Percentiles rank a stretch among this genome's conserved stretches.
These are phyloP conservation scores for Comarum palustre DNA, from an alignment of 306 rosid species.

Conservation along the genomic window DNA sequence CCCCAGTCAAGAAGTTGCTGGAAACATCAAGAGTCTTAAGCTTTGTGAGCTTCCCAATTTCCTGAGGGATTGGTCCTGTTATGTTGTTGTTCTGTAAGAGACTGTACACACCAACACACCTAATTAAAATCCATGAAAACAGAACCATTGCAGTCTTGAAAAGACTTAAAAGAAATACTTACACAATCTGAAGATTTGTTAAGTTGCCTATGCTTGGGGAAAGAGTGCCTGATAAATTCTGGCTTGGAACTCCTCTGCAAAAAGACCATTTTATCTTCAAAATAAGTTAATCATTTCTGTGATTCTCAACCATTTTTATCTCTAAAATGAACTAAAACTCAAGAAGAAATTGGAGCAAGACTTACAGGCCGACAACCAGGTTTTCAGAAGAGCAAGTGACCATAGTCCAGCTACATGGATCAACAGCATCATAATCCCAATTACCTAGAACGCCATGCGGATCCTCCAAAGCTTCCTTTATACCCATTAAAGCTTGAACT, in stretches of 20 bases:
- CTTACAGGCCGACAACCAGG: constrained; percentile 85
- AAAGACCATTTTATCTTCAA: constrained; percentile 26
- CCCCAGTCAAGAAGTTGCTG: constrained; percentile 64
- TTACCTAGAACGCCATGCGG: constrained; percentile 91
- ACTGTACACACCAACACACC: constrained; percentile 44
- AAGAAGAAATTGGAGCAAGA: background rate
- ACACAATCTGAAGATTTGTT: constrained; percentile 95
- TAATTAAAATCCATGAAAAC: constrained; percentile 11
- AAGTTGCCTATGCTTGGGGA: constrained; percentile 93
- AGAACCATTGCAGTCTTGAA: constrained; percentile 15
- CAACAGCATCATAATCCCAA: constrained; percentile 96
- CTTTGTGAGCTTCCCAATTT: constrained; percentile 70
- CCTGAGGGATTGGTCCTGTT: constrained; percentile 72
- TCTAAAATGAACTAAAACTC: background rate
- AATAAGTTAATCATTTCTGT: background rate
- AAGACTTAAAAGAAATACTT: constrained; percentile 31
- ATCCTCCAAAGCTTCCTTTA: constrained; percentile 66
- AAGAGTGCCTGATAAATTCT: constrained; percentile 81
- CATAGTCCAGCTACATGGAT: constrained; percentile 99
- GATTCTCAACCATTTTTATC: background rate
- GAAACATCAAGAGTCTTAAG: constrained; percentile 93
- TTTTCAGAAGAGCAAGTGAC: constrained; percentile 88
- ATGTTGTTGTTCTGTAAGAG: constrained; percentile 88
- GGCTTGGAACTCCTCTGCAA: constrained; percentile 95
- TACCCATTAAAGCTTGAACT: constrained; percentile 94